Evolutionary conservation across 1,284 basidiomycete species (phyloP).

Genomic region (Malassezia equina): DNA sequence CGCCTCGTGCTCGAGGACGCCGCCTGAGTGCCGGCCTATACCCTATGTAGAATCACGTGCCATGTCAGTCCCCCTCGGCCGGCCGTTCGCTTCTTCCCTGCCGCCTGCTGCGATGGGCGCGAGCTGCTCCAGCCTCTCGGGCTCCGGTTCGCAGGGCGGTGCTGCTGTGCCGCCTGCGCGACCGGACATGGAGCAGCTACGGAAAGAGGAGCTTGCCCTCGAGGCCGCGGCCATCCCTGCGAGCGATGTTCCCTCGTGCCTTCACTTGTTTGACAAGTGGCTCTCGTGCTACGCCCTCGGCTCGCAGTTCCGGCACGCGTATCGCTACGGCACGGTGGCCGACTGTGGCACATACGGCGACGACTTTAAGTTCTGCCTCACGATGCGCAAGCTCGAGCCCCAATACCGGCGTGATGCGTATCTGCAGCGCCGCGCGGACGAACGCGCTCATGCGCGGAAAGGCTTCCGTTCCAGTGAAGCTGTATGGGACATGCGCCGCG

Average conservation of each 20-base stretch:
- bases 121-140: not conserved
- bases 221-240: constrained; percentile 32
- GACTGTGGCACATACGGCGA: constrained; percentile 70
- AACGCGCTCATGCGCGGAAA: constrained; percentile 67
- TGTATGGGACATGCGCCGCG: constrained; percentile 65
- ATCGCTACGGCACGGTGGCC: constrained; percentile 69
- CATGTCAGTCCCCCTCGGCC: not conserved
- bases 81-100: not conserved
- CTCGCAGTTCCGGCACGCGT: constrained; percentile 71
- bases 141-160: not conserved
- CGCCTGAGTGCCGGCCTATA: constrained; percentile 4
- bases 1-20: constrained; percentile 47
- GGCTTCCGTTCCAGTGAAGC: constrained; percentile 70
- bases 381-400: constrained; percentile 63
- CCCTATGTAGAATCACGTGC: not conserved
- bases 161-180: not conserved
- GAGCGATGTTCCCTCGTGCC: constrained; percentile 34
- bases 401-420: constrained; percentile 70
- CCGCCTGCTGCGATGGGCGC: constrained; percentile 11
- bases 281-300: constrained; percentile 56
- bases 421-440: constrained; percentile 75
- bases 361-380: constrained; percentile 93
- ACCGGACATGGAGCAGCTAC: constrained; percentile 10
- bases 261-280: constrained; percentile 41
- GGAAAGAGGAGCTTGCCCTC: constrained; percentile 31